Conservation (phyloP, 768 basidiomycete species). For the Infundibulicybe gibba region DNA sequence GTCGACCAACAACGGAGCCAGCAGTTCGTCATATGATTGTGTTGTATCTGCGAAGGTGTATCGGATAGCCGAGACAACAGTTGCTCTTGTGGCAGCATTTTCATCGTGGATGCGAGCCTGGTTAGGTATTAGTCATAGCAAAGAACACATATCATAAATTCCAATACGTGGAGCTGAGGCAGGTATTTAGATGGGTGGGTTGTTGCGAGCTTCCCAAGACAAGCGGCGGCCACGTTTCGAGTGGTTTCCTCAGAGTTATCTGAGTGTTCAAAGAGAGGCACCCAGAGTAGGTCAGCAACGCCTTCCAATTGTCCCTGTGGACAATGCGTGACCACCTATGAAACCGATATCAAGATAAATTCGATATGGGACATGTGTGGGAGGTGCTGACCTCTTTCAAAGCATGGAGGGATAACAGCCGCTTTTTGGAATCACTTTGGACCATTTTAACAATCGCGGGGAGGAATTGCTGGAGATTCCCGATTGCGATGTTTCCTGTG, state of each 20-base stretch:
- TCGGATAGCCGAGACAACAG: conserved; percentile 89
- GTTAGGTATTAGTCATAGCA: neutral
- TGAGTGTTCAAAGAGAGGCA: conserved; percentile 87
- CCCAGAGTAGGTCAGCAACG: conserved; percentile 89
- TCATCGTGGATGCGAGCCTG: conserved; percentile 67
- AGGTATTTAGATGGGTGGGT: conserved; percentile 89
- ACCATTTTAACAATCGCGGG: conserved; percentile 80
- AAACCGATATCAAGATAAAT: neutral
- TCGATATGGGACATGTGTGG: neutral
- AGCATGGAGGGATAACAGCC: conserved; percentile 85
- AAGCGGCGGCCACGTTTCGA: conserved; percentile 93
- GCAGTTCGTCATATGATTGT: conserved; percentile 83
- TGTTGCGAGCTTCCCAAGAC: conserved; percentile 91
- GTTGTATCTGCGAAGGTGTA: conserved; percentile 91
- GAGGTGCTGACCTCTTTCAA: conserved; percentile 72
- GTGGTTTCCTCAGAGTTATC: conserved; percentile 88
- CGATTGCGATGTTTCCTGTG: conserved; percentile 91
- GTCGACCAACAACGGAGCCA: conserved; percentile 85
- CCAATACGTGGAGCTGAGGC: conserved; percentile 79
- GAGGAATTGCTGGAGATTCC: conserved; percentile 84
- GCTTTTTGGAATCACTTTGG: conserved; percentile 71
- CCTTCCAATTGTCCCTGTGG: conserved; percentile 80
- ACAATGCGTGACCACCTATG: conserved; percentile 87
- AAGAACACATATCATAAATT: neutral
- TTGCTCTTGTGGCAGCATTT: conserved; percentile 73